Conservation (phyloP, 768 basidiomycete genomes). For the Lanmaoa pseudosensibilis region DNA sequence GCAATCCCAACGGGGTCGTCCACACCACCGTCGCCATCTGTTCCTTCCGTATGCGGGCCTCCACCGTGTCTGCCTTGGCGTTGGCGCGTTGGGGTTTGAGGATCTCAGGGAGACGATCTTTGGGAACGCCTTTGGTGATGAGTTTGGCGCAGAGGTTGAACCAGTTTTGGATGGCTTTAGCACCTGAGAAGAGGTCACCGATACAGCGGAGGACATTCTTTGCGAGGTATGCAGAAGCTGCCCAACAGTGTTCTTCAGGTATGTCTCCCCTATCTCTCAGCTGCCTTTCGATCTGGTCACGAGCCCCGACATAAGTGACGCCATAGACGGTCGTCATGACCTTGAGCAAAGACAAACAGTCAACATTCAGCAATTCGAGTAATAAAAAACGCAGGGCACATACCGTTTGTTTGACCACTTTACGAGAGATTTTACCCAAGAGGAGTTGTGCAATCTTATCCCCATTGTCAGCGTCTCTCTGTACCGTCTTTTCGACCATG, state of each 20-base stretch:
- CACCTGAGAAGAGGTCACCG: constrained; percentile 91
- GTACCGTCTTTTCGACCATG: constrained; percentile 74
- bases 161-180: constrained; percentile 90
- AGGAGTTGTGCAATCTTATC: constrained; percentile 58
- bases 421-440: constrained; percentile 78
- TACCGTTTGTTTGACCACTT: constrained; percentile 97
- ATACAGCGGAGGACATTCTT: constrained; percentile 78
- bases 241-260: constrained; percentile 70
- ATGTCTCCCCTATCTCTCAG: constrained; percentile 75
- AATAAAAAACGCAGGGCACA: constrained; percentile 21
- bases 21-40: constrained; percentile 96
- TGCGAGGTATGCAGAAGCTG: constrained; percentile 75
- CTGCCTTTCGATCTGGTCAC: constrained; percentile 92
- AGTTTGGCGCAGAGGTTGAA: constrained; percentile 79
- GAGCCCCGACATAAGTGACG: constrained; percentile 92
- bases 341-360: constrained; percentile 32
- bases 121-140: constrained; percentile 84
- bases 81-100: constrained; percentile 20
- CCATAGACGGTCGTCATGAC: constrained; percentile 99
- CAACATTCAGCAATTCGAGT: background rate
- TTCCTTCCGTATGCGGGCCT: constrained; percentile 64
- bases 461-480: constrained; percentile 53
- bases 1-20: constrained; percentile 94
- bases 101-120: constrained; percentile 56
- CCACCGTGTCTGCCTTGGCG: constrained; percentile 22